Conservation (phyloP, 345 rosid species). For the Theobroma cacao region DNA sequence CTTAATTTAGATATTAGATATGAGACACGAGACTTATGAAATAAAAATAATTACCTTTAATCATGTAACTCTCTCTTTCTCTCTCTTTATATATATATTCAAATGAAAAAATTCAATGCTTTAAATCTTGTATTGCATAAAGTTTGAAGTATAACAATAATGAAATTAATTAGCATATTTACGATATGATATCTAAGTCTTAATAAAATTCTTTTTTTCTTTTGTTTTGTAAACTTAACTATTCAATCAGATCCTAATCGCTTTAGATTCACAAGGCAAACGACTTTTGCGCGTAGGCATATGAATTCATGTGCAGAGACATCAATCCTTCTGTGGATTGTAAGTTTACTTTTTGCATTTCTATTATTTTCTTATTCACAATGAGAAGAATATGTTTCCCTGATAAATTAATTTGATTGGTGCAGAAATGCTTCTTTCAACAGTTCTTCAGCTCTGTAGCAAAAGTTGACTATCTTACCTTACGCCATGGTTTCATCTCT, state of each 20-base stretch:
- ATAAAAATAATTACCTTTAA: no score
- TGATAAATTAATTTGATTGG: neutral
- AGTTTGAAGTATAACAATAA: no score
- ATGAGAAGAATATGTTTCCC: neutral
- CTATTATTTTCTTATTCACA: neutral
- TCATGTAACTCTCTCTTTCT: no score
- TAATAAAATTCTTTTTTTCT: neutral
- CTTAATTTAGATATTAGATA: no score
- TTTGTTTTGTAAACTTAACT: neutral
- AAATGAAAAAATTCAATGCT: no score
- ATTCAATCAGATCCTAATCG: constrained; percentile 48
- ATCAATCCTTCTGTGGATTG: constrained; percentile 46
- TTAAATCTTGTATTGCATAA: no score
- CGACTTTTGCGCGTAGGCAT: constrained; percentile 74
- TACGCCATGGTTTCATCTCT: constrained; percentile 72
- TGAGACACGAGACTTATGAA: no score
- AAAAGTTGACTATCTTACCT: constrained; percentile 70
- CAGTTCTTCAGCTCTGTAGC: constrained; percentile 70
- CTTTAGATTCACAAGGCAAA: constrained; percentile 60
- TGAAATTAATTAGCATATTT: neutral
- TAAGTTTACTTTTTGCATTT: constrained; percentile 24
- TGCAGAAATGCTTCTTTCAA: constrained; percentile 73
- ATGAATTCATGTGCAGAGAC: constrained; percentile 38
- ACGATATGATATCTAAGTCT: neutral
- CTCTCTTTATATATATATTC: no score